Evolutionary conservation across 768 basidiomycete species (phyloP).

Genomic region (Suillus occidentalis): DNA sequence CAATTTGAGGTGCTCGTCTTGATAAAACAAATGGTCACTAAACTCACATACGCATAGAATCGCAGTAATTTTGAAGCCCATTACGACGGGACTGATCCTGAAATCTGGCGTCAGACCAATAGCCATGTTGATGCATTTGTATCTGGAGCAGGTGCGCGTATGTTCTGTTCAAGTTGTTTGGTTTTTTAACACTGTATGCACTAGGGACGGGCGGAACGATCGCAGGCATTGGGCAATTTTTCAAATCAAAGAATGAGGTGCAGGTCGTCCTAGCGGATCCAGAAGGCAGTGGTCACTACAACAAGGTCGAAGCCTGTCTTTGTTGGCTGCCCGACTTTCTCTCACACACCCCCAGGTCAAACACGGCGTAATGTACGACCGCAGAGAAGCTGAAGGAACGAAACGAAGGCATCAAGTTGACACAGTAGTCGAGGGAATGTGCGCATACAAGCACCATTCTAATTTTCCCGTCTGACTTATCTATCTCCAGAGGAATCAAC

Average conservation of each 20-base stretch:
- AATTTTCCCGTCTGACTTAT: background rate
- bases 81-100: conserved; percentile 86
- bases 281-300: conserved; percentile 92
- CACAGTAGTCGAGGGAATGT: conserved; percentile 94
- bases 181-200: background rate
- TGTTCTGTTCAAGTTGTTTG: background rate
- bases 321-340: background rate
- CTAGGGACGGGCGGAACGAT: conserved; percentile 95
- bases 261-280: conserved; percentile 84
- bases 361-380: conserved; percentile 92
- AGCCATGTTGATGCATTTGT: conserved; percentile 84
- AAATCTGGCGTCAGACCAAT: conserved; percentile 92
- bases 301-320: conserved; percentile 59
- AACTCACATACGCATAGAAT: conserved; percentile 49
- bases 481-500: conserved; percentile 76
- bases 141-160: conserved; percentile 72
- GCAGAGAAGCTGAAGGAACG: conserved; percentile 90
- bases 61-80: conserved; percentile 90
- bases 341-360: conserved; percentile 55
- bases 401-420: conserved; percentile 94
- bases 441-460: conserved; percentile 23
- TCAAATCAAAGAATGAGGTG: conserved; percentile 75
- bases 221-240: conserved; percentile 75
- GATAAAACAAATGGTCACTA: background rate
- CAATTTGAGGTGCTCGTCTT: conserved; percentile 73